Conservation (phyloP, 1,139 yeast genomes). For the Scheffersomyces cryptocercus region DNA sequence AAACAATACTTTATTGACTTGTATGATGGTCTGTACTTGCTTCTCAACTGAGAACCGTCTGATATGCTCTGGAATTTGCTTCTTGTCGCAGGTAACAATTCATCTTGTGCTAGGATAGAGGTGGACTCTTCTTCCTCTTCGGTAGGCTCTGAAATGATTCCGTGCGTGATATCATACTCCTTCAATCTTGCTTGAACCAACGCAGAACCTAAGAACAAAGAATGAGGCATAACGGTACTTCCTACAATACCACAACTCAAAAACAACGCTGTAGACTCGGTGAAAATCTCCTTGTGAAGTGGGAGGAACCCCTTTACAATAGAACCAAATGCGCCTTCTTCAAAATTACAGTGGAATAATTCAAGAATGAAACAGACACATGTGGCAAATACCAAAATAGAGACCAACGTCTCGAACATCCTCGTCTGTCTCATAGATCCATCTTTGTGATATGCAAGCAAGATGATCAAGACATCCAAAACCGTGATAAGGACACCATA, state of each 20-base stretch:
- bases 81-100: slow-evolving; percentile 24
- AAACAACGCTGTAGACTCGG: slow-evolving; percentile 60
- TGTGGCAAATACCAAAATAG: slow-evolving; percentile 61
- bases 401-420: slow-evolving; percentile 65
- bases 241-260: slow-evolving; percentile 75
- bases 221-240: slow-evolving; percentile 85
- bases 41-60: slow-evolving; percentile 29
- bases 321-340: slow-evolving; percentile 30
- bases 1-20: slow-evolving; percentile 66
- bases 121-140: slow-evolving; percentile 3
- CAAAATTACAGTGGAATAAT: slow-evolving; percentile 52
- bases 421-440: slow-evolving; percentile 68
- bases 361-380: slow-evolving; percentile 67
- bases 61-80: slow-evolving; percentile 35
- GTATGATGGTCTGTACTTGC: slow-evolving; percentile 59
- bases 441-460: slow-evolving; percentile 71
- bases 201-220: slow-evolving; percentile 72
- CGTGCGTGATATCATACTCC: slow-evolving; percentile 59
- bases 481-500: slow-evolving; percentile 70
- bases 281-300: slow-evolving; percentile 42
- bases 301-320: slow-evolving; percentile 68
- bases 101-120: slow-evolving; percentile 1
- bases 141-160: slow-evolving; percentile 18
- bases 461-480: slow-evolving; percentile 67
- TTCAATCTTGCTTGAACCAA: slow-evolving; percentile 72